These are phyloP conservation scores for Colletotrichum eleusines DNA, from an alignment of 2,329 filamentous ascomycete genomes.

Conservation along the genomic window DNA sequence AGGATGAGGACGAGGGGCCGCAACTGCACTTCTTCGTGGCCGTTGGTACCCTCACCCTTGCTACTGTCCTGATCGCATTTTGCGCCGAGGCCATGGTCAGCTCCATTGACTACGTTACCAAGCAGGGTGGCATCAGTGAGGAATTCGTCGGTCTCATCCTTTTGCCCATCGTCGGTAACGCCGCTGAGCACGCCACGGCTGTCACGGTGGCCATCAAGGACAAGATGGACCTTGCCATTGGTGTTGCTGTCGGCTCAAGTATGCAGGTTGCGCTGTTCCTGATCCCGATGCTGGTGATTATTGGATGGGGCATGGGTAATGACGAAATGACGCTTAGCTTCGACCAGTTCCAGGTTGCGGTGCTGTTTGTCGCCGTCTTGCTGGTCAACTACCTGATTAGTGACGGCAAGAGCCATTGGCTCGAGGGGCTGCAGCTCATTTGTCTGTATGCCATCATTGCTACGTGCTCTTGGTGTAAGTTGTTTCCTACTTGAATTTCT, in stretches of 20 bases:
- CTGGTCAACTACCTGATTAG: constrained; percentile 88
- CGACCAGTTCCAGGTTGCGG: constrained; percentile 89
- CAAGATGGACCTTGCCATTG: constrained; percentile 87
- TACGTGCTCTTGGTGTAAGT: constrained; percentile 72
- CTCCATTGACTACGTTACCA: constrained; percentile 77
- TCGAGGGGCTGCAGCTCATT: constrained; percentile 82
- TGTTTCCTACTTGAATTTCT: fast-evolving
- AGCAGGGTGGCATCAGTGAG: constrained; percentile 70
- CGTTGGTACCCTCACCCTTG: constrained; percentile 75
- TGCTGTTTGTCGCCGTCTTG: constrained; percentile 85
- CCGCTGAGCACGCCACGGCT: constrained; percentile 84
- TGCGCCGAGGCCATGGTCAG: constrained; percentile 85
- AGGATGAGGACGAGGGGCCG: constrained; percentile 81
- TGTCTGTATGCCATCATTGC: constrained; percentile 86
- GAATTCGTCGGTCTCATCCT: constrained; percentile 86
- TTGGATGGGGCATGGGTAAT: constrained; percentile 80
- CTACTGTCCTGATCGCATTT: constrained; percentile 83
- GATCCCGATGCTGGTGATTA: constrained; percentile 80
- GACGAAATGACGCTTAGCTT: constrained; percentile 86
- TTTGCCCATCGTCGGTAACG: constrained; percentile 85
- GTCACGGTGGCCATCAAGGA: constrained; percentile 85
- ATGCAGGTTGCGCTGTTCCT: constrained; percentile 87
- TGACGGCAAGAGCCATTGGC: constrained; percentile 85
- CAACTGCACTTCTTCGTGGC: constrained; percentile 80
- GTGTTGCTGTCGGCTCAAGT: constrained; percentile 82